Evolutionary conservation across 257 asterid genomes (phyloP).

Genomic region (Solanum corneliomulleri): DNA sequence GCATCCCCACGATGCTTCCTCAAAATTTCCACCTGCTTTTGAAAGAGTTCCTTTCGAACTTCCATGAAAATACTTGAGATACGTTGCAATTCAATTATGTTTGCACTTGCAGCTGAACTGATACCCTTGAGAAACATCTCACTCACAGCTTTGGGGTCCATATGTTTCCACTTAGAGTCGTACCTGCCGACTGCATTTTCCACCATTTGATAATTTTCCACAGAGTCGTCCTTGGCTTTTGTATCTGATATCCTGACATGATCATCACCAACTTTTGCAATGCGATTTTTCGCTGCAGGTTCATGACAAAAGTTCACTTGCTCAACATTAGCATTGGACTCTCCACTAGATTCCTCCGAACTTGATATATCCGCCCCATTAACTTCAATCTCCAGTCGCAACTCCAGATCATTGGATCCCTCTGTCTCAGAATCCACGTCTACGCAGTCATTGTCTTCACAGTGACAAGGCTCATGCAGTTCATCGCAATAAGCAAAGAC

Average conservation of each 20-base stretch:
- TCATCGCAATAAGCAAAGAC: slow-evolving; percentile 27
- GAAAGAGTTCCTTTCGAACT: slow-evolving; percentile 57
- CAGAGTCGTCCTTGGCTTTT: slow-evolving; percentile 18
- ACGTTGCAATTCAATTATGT: slow-evolving; percentile 29
- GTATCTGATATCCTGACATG: slow-evolving; percentile 15
- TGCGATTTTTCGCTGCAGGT: slow-evolving; percentile 17
- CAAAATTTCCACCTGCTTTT: slow-evolving; percentile 60
- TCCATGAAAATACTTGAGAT: slow-evolving; percentile 28
- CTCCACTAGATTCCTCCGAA: slow-evolving; percentile 53
- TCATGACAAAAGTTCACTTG: slow-evolving; percentile 19
- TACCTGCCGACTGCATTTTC: slow-evolving; percentile 3
- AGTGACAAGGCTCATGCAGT: neutral
- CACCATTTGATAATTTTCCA: slow-evolving; percentile 12
- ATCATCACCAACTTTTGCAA: slow-evolving; percentile 31
- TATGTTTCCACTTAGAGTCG: slow-evolving; percentile 7
- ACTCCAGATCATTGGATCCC: slow-evolving; percentile 35
- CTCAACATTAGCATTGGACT: slow-evolving; percentile 42
- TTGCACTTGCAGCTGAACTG: slow-evolving; percentile 18
- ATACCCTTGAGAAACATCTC: slow-evolving; percentile 43
- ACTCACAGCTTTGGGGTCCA: slow-evolving; percentile 25
- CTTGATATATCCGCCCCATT: slow-evolving; percentile 40
- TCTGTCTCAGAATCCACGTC: slow-evolving; percentile 18
- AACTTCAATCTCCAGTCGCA: slow-evolving; percentile 67
- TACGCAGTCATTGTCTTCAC: slow-evolving; percentile 12
- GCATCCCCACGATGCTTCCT: slow-evolving; percentile 62